A percentile compares a stretch with the other conserved stretches of the same genome.
phyloP scores from a whole-genome alignment of 768 basidiomycete genomes.

The Leccinum rimulosum region DNA sequence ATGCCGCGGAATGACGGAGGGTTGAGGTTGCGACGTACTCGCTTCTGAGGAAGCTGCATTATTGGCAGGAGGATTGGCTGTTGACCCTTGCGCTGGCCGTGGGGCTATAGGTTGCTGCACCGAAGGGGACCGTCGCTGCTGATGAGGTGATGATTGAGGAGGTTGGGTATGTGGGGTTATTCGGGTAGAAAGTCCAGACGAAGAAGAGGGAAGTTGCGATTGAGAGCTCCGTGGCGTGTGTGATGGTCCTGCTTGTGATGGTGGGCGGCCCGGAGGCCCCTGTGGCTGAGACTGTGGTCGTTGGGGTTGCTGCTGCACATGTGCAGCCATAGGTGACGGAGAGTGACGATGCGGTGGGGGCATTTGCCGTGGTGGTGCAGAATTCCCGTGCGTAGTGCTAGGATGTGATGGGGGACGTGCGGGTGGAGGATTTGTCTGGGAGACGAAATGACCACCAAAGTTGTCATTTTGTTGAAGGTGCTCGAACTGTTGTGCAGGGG shows the following conservation, averaged over 20 bases:
- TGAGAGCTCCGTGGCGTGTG: constrained; percentile 46
- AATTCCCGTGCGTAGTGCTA: constrained; percentile 28
- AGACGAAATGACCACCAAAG: constrained; percentile 34
- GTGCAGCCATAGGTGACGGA: constrained; percentile 41
- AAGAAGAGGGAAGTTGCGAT: constrained; percentile 33
- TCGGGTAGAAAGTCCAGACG: constrained; percentile 29
- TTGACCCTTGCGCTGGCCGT: constrained; percentile 32
- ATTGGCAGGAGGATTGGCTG: constrained; percentile 22
- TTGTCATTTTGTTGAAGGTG: constrained; percentile 46
- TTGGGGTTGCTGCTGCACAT: constrained; percentile 39
- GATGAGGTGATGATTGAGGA: constrained; percentile 33
- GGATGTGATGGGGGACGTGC: constrained; percentile 47
- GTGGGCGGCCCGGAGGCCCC: constrained; percentile 44
- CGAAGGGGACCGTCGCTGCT: constrained; percentile 33
- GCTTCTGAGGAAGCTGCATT: constrained; percentile 27
- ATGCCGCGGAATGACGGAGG: not conserved
- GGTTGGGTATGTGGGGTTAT: constrained; percentile 36
- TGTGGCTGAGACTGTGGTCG: constrained; percentile 64
- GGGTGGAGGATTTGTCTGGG: constrained; percentile 39
- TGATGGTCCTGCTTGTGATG: constrained; percentile 47
- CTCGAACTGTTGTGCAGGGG: constrained; percentile 64
- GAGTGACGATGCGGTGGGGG: constrained; percentile 44
- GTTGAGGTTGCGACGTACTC: not conserved
- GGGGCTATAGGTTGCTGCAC: constrained; percentile 38
- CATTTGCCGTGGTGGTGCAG: constrained; percentile 32